Evolutionary conservation across 805 yeast genomes (phyloP), one percentile per base, ranked within the genome.

Genomic region (Saccharomycopsis capsularis): DNA sequence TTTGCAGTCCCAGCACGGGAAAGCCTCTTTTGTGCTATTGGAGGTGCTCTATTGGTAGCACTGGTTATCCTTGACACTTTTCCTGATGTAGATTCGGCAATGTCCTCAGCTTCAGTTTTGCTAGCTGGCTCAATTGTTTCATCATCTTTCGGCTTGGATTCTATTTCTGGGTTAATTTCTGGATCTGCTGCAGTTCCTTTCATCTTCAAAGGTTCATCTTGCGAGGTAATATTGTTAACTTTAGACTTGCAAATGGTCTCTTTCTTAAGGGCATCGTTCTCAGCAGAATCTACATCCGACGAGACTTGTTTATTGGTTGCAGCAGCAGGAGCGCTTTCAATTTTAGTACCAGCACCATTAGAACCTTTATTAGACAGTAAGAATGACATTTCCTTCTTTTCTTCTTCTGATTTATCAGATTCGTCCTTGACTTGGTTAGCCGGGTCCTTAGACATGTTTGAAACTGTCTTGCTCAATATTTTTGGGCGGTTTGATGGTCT

Each of bases 11-110:
- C 32, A 18, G 40, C 16, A 9, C 44, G 13, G 3, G 50, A 36
- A 3, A 35, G 40, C 29, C 50, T 27, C 35, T 32, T 46, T 24
- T 44, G 50, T 3, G 41, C 45, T 22, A 4, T 18, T 18, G 50
- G 50, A n/a, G 35, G 48, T n/a, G n/a, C n/a, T n/a, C n/a, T n/a
- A n/a, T n/a, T n/a, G n/a, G n/a, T n/a, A n/a, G n/a, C n/a, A n/a
- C n/a, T n/a, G n/a, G n/a, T n/a, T n/a, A n/a, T n/a, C n/a, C n/a
- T n/a, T n/a, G n/a, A n/a, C n/a, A n/a, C n/a, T n/a, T n/a, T n/a
- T n/a, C n/a, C n/a, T n/a, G n/a, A n/a, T n/a, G n/a, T n/a, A n/a
- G n/a, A n/a, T n/a, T n/a, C n/a, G n/a, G n/a, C n/a, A n/a, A n/a
- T n/a, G n/a, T n/a, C n/a, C n/a, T n/a, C n/a, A n/a, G n/a, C n/a